Conservation (phyloP, 1,284 basidiomycete genomes). For the Cutaneotrichosporon sp. region DNA sequence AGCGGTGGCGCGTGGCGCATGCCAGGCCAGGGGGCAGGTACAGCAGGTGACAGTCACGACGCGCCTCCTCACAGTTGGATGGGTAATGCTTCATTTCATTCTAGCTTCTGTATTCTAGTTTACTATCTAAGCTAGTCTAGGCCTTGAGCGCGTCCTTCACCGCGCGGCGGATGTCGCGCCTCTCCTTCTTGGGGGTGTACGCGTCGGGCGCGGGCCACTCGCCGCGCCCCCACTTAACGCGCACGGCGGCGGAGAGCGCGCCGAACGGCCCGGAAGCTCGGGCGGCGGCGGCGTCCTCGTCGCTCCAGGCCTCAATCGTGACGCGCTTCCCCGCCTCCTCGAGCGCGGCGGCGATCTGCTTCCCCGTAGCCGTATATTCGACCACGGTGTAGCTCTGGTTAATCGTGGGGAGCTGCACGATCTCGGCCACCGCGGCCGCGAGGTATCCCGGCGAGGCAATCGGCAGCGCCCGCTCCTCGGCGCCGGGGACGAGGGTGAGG, state of each 20-base stretch:
- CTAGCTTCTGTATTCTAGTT: no score
- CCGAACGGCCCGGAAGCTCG: constrained; percentile 39
- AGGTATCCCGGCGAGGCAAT: constrained; percentile 13
- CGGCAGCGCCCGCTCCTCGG: not conserved
- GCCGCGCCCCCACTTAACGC: constrained; percentile 75
- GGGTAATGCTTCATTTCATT: not conserved
- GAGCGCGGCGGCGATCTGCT: constrained; percentile 13
- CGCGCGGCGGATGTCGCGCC: not conserved
- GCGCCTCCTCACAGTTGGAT: not conserved
- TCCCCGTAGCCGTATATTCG: constrained; percentile 14
- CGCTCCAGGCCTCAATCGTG: constrained; percentile 5
- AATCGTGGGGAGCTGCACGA: not conserved
- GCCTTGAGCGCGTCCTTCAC: not conserved
- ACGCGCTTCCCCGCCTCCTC: not conserved
- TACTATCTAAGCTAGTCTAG: no score
- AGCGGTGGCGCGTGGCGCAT: no score
- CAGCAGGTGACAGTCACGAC: no score
- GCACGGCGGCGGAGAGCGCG: constrained; percentile 72
- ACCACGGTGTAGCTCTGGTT: not conserved
- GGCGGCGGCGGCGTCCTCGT: constrained; percentile 10
- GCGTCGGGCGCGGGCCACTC: constrained; percentile 76
- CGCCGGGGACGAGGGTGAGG: constrained; percentile 12
- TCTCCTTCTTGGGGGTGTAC: constrained; percentile 57
- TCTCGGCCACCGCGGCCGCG: constrained; percentile 8
- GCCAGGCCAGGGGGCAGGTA: no score